Evolutionary conservation across 345 rosid genomes (phyloP).

Genomic region (Reutealis trisperma): DNA sequence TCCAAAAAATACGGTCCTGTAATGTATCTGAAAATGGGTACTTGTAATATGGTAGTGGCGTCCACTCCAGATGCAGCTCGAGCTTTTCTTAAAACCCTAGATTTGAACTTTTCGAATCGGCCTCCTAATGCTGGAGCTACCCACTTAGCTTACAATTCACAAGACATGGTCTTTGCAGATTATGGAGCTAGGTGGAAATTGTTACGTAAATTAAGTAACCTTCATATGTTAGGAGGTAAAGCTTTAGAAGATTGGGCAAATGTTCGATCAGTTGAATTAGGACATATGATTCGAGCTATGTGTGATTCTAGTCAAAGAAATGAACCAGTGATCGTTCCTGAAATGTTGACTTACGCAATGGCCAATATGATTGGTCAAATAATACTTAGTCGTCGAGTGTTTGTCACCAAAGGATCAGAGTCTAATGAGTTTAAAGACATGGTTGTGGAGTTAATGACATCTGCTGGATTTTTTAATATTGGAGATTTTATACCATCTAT

Average conservation of each 20-base stretch:
- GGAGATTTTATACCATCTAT: conserved; percentile 62
- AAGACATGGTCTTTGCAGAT: conserved; percentile 64
- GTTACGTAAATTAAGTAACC: conserved; percentile 55
- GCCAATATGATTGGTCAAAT: conserved; percentile 62
- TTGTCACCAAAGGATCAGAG: conserved; percentile 43
- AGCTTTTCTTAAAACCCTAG: conserved; percentile 57
- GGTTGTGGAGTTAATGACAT: conserved; percentile 65
- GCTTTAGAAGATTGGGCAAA: conserved; percentile 53
- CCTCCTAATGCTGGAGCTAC: conserved; percentile 55
- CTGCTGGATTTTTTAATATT: conserved; percentile 49
- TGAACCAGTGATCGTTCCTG: conserved; percentile 43
- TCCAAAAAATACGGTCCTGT: conserved; percentile 57
- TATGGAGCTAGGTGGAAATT: conserved; percentile 60
- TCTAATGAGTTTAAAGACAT: conserved; percentile 58
- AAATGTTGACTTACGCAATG: conserved; percentile 50
- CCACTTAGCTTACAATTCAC: conserved; percentile 53
- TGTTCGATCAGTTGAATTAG: conserved; percentile 37
- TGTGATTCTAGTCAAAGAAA: conserved; percentile 25
- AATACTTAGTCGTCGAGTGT: conserved; percentile 48
- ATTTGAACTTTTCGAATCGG: conserved; percentile 57
- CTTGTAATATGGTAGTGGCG: conserved; percentile 51
- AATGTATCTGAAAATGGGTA: conserved; percentile 56
- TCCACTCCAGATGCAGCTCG: conserved; percentile 56
- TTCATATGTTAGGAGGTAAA: conserved; percentile 63
- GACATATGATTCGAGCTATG: conserved; percentile 54